A percentile compares a stretch with the other conserved stretches of the same genome.
These are phyloP conservation scores for Backusella parvicylindrica DNA, from an alignment of 192 early-diverging fungal genomes.

Conservation along the genomic window DNA sequence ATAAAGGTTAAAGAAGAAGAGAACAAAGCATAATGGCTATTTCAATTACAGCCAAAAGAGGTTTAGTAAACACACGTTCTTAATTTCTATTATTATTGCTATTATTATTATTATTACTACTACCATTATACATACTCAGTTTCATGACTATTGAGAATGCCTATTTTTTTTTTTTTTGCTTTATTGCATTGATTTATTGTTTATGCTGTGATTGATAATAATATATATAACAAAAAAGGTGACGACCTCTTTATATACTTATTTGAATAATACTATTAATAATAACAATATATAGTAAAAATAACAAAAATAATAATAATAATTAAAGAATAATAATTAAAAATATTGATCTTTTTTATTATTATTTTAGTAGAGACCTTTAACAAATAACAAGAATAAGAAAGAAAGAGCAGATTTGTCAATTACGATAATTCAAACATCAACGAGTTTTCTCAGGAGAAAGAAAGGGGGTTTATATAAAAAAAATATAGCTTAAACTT, in stretches of 20 bases:
- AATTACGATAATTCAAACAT: constrained; percentile 1
- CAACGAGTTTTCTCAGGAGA: neutral
- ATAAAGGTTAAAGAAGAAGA: neutral
- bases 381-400: neutral
- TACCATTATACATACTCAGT: too few species aligned
- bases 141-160: neutral
- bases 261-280: neutral
- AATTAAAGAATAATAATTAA: neutral
- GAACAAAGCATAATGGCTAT: neutral
- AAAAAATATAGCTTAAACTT: constrained; percentile 4
- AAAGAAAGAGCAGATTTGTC: neutral
- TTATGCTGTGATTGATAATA: too few species aligned
- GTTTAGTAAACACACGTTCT: neutral
- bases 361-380: neutral
- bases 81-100: neutral
- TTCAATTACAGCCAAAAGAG: neutral
- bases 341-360: neutral
- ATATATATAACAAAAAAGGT: too few species aligned
- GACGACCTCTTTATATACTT: too few species aligned
- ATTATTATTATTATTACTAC: neutral
- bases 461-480: neutral
- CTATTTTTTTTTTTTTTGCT: too few species aligned
- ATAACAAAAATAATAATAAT: neutral
- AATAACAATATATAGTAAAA: neutral
- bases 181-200: neutral